Conservation (phyloP, 2,329 filamentous ascomycete species). For the Cytospora leucostoma region DNA sequence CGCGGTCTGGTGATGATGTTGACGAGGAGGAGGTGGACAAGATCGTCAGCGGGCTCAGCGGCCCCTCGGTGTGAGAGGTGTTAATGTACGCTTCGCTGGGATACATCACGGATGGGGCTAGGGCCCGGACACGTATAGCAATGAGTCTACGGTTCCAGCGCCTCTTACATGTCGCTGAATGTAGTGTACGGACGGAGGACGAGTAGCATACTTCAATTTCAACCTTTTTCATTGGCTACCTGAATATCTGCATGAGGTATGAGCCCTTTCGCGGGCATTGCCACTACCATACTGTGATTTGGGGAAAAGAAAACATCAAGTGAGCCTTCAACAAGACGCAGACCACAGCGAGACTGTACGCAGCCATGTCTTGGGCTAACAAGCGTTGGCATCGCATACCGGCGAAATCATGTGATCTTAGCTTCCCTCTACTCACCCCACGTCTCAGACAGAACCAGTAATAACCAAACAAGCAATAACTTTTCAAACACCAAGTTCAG, state of each 20-base stretch:
- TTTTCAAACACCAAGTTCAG: background rate
- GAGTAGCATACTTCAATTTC: background rate
- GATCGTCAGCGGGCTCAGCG: background rate
- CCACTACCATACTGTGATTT: background rate
- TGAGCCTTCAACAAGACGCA: background rate
- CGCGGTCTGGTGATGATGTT: constrained; percentile 16
- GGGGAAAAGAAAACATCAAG: background rate
- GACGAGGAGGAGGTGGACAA: constrained; percentile 23
- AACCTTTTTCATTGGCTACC: background rate
- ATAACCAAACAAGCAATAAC: background rate
- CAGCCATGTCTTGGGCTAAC: background rate
- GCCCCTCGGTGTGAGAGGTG: background rate
- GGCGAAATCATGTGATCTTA: background rate
- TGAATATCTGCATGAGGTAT: background rate
- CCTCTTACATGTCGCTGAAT: background rate
- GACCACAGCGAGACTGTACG: background rate
- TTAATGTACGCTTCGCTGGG: too few species aligned
- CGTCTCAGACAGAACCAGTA: background rate
- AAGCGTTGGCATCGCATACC: background rate
- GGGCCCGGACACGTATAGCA: background rate
- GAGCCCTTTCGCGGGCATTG: background rate
- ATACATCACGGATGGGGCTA: background rate
- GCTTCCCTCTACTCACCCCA: background rate
- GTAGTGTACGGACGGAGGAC: background rate
- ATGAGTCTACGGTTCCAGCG: background rate